Evolutionary conservation across 495 filamentous ascomycete genomes (phyloP).

Genomic region (Penicillium longicatenatum): DNA sequence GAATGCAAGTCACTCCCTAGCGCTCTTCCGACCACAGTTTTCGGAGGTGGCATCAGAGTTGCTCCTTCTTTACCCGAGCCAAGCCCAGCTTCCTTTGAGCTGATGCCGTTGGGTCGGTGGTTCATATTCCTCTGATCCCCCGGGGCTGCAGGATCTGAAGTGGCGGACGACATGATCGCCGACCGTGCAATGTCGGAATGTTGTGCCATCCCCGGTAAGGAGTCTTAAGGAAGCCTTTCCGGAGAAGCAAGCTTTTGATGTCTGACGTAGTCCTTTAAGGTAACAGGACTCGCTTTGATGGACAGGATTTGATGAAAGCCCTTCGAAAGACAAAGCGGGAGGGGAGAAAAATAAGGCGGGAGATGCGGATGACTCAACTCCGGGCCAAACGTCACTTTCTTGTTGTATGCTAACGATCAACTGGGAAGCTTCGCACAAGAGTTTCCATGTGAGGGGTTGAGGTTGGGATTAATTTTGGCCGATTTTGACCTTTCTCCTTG

Average conservation of each 20-base stretch:
- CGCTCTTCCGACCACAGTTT: constrained; percentile 48
- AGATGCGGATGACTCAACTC: constrained; percentile 27
- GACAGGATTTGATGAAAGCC: constrained; percentile 5
- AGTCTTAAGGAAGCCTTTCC: neutral
- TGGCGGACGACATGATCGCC: constrained; percentile 56
- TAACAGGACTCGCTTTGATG: constrained; percentile 1
- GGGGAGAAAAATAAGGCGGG: constrained; percentile 16
- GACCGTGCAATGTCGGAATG: constrained; percentile 61
- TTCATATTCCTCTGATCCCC: constrained; percentile 27
- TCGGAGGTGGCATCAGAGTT: constrained; percentile 42
- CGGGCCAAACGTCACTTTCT: constrained; percentile 22
- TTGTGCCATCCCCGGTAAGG: constrained; percentile 38
- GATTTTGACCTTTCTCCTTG: neutral
- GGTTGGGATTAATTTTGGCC: neutral
- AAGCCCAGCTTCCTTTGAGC: constrained; percentile 29
- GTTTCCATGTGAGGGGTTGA: neutral
- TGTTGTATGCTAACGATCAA: neutral
- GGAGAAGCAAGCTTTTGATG: constrained; percentile 1
- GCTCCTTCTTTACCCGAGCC: constrained; percentile 35
- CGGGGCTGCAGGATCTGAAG: constrained; percentile 29
- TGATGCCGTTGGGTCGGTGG: constrained; percentile 20
- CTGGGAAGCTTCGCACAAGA: neutral
- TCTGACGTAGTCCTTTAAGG: neutral
- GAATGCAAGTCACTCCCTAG: constrained; percentile 52
- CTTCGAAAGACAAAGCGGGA: constrained; percentile 13